These are phyloP conservation scores for Fistulifera pelliculosa DNA, from an alignment of 108 stramenopile species.

Conservation along the genomic window DNA sequence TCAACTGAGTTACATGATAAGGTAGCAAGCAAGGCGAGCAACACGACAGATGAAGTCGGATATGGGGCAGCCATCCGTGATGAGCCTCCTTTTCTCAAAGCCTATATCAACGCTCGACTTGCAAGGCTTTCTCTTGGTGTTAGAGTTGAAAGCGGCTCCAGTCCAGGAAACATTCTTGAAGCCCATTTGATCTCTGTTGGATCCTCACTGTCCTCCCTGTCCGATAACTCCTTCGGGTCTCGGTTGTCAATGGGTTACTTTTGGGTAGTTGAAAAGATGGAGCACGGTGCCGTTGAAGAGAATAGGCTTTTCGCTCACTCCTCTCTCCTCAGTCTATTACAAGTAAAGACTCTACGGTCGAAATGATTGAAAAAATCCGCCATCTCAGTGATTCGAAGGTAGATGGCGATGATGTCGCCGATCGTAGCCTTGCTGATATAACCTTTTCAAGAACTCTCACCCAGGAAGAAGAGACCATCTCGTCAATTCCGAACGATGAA, in stretches of 20 bases:
- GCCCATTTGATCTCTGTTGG: conserved; percentile 68
- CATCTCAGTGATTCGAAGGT: not conserved
- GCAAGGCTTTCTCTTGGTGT: conserved; percentile 40
- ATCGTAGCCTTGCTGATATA: too few relatives aligned
- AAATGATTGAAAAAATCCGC: not conserved
- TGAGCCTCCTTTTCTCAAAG: too few relatives aligned
- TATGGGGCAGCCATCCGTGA: too few relatives aligned
- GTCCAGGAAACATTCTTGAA: conserved; percentile 42
- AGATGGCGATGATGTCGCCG: not conserved
- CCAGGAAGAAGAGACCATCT: too few relatives aligned
- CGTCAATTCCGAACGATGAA: too few relatives aligned
- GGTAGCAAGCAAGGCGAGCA: too few relatives aligned
- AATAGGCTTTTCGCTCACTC: conserved; percentile 75
- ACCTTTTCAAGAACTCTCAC: too few relatives aligned
- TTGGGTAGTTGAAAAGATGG: conserved; percentile 67
- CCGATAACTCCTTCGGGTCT: conserved; percentile 42
- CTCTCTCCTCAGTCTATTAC: conserved; percentile 28
- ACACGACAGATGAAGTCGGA: too few relatives aligned
- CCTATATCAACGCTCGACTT: conserved; percentile 21
- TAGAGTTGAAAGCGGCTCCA: conserved; percentile 23
- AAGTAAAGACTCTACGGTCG: too few relatives aligned
- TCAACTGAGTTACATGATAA: too few relatives aligned
- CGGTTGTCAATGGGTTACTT: conserved; percentile 77
- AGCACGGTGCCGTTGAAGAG: conserved; percentile 24
- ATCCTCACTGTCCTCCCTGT: conserved; percentile 31